Percentiles rank a stretch among this genome's conserved stretches.
These are phyloP conservation scores for Gonapodya prolifera DNA, from an alignment of 192 early-diverging fungal species.

Conservation along the genomic window DNA sequence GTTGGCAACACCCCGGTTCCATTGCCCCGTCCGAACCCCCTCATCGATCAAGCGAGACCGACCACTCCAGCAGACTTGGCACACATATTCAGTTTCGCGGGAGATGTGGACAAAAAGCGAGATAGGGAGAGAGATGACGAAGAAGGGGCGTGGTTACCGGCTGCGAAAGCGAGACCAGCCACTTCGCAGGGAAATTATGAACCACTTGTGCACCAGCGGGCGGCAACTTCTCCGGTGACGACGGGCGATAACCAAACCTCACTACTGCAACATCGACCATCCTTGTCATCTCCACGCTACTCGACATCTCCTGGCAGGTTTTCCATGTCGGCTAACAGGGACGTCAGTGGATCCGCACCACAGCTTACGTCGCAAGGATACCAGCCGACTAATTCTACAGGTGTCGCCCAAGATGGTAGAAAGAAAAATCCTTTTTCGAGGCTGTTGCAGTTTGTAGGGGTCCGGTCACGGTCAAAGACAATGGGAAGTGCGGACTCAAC, in stretches of 20 bases:
- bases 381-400: background rate
- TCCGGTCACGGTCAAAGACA: background rate
- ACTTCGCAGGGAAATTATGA: background rate
- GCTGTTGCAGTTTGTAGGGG: background rate
- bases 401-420: background rate
- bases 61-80: background rate
- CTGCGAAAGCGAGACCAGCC: background rate
- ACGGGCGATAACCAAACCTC: background rate
- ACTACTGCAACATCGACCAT: background rate
- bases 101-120: background rate
- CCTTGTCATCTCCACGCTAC: background rate
- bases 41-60: background rate
- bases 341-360: too few species aligned
- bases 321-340: background rate
- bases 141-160: background rate
- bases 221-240: background rate
- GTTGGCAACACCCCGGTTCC: background rate
- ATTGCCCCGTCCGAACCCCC: background rate
- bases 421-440: background rate
- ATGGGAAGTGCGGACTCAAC: background rate
- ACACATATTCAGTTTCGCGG: background rate
- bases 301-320: background rate
- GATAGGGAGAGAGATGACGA: background rate
- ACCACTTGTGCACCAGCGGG: background rate
- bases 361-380: too few species aligned